A percentile compares a stretch with the other conserved stretches of the same genome.
phyloP scores from a whole-genome alignment of 2,329 filamentous ascomycete species.

The Xylaria sp. region DNA sequence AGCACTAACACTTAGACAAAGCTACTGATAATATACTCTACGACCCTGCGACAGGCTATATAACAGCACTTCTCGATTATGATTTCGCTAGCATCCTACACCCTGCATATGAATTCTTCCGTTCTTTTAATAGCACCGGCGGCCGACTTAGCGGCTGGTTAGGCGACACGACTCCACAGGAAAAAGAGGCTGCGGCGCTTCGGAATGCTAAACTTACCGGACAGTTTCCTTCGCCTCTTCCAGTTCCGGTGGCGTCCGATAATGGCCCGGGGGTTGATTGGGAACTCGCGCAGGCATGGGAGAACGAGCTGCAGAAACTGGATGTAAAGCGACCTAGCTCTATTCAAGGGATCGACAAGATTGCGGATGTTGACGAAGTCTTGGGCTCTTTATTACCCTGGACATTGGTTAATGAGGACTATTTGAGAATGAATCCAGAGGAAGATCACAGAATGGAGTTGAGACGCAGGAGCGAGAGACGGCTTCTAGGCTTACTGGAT shows the following conservation, averaged over 20 bases:
- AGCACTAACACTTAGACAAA: constrained; percentile 8
- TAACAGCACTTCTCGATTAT: constrained; percentile 29
- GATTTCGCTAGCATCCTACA: constrained; percentile 22
- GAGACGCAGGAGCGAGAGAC: constrained; percentile 12
- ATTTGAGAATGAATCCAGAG: constrained; percentile 20
- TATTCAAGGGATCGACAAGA: constrained; percentile 22
- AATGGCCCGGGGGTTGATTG: constrained; percentile 16
- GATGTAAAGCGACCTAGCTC: constrained; percentile 13
- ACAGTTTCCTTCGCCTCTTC: constrained; percentile 18
- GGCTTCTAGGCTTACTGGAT: constrained; percentile 17
- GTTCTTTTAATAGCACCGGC: constrained; percentile 14
- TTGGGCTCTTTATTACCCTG: constrained; percentile 14
- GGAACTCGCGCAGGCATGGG: constrained; percentile 26
- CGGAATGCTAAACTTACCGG: constrained; percentile 17
- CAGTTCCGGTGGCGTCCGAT: not conserved
- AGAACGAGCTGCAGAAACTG: constrained; percentile 19
- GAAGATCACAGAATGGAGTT: constrained; percentile 9
- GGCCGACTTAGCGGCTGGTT: constrained; percentile 15
- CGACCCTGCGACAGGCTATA: constrained; percentile 14
- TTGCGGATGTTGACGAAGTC: constrained; percentile 26
- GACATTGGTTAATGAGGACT: constrained; percentile 18
- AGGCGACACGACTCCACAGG: constrained; percentile 7
- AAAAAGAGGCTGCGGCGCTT: constrained; percentile 9
- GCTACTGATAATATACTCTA: constrained; percentile 27
- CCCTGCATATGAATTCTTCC: constrained; percentile 23